Evolutionary conservation across 176 grass and related monocot species (phyloP).

Genomic region (Triticum dicoccoides): DNA sequence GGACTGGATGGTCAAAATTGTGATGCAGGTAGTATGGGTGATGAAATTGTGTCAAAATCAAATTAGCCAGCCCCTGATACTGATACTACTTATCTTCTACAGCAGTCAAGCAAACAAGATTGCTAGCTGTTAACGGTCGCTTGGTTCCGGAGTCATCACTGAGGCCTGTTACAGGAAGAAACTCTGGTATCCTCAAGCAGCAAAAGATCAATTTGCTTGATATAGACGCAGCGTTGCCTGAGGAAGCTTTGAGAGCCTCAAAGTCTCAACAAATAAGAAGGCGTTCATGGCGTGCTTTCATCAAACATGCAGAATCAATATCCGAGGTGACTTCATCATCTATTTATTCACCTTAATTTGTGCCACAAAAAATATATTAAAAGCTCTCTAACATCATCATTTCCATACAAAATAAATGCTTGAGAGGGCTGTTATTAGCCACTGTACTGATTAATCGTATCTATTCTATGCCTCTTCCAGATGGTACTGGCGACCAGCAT

Average conservation of each 20-base stretch:
- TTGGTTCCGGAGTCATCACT: slow-evolving; percentile 71
- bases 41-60: slow-evolving; percentile 44
- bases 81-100: slow-evolving; percentile 37
- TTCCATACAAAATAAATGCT: neutral
- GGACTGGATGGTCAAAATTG: slow-evolving; percentile 61
- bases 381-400: neutral
- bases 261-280: slow-evolving; percentile 62
- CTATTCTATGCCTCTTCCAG: slow-evolving; percentile 30
- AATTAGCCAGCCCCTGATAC: slow-evolving; percentile 15
- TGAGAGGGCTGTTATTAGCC: neutral
- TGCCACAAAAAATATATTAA: neutral
- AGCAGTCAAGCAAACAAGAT: slow-evolving; percentile 43
- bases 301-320: slow-evolving; percentile 83
- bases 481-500: slow-evolving; percentile 70
- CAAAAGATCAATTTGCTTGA: slow-evolving; percentile 88
- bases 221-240: slow-evolving; percentile 81
- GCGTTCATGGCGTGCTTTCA: slow-evolving; percentile 74
- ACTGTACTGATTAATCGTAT: slow-evolving; percentile 17
- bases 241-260: slow-evolving; percentile 61
- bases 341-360: too few species aligned
- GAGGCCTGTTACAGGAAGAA: slow-evolving; percentile 66
- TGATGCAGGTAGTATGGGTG: slow-evolving; percentile 22
- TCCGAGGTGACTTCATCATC: slow-evolving; percentile 48
- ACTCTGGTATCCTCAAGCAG: slow-evolving; percentile 63
- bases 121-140: slow-evolving; percentile 44